Conservation (phyloP, 2,329 filamentous ascomycete genomes). For the Colletotrichum chrysophilum region DNA sequence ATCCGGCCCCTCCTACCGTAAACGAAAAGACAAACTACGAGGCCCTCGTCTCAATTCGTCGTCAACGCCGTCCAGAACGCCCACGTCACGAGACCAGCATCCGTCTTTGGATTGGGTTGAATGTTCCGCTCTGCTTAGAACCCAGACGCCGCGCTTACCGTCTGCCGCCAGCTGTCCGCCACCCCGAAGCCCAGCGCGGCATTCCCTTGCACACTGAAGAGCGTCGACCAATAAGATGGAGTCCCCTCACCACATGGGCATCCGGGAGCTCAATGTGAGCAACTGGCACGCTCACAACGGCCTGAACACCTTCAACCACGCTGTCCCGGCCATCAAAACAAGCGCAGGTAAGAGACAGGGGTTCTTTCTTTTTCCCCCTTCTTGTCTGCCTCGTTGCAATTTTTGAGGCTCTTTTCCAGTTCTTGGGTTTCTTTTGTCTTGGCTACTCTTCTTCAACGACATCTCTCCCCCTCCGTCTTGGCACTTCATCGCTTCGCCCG, state of each 20-base stretch:
- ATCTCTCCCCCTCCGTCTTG: background rate
- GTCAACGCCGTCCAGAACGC: background rate
- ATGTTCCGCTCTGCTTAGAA: background rate
- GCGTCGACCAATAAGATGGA: slow-evolving; percentile 36
- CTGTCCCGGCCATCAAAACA: slow-evolving; percentile 62
- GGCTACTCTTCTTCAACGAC: background rate
- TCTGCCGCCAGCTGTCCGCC: slow-evolving; percentile 20
- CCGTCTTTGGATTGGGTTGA: slow-evolving; percentile 1
- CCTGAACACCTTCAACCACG: slow-evolving; percentile 58
- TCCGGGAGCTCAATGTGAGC: slow-evolving; percentile 57
- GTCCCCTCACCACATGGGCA: slow-evolving; percentile 38
- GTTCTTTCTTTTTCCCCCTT: background rate
- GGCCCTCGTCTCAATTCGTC: background rate
- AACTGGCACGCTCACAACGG: slow-evolving; percentile 48
- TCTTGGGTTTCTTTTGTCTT: background rate
- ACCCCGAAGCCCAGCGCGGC: slow-evolving; percentile 1
- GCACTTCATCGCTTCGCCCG: background rate
- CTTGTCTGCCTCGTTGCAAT: slow-evolving; percentile 11
- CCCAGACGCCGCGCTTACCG: slow-evolving; percentile 3
- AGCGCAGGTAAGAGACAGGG: slow-evolving; percentile 61
- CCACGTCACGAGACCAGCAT: slow-evolving; percentile 12
- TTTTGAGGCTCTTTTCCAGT: background rate
- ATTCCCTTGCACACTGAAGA: background rate
- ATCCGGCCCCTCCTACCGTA: background rate
- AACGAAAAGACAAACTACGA: background rate